Evolutionary conservation across 2,329 filamentous ascomycete species (phyloP).

Genomic region (Phialocephala subalpina): DNA sequence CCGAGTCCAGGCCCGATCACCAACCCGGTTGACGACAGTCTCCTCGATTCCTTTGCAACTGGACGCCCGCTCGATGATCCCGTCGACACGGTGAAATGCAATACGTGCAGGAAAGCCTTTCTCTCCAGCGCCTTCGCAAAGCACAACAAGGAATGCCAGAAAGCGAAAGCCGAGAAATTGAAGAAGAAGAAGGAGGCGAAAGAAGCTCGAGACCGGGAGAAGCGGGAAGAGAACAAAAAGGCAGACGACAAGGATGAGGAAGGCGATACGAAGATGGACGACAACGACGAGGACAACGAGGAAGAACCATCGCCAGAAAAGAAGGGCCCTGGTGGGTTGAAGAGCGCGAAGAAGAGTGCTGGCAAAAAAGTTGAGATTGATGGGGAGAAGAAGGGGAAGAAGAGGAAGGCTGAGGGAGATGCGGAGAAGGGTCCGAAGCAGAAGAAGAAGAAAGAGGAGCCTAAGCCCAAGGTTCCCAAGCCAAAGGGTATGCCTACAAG

Average conservation of each 20-base stretch:
- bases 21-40: slow-evolving; percentile 76
- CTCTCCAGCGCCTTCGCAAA: slow-evolving; percentile 76
- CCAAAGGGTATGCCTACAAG: slow-evolving; percentile 68
- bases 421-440: slow-evolving; percentile 84
- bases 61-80: slow-evolving; percentile 83
- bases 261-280: slow-evolving; percentile 46
- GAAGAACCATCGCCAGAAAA: slow-evolving; percentile 50
- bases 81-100: slow-evolving; percentile 84
- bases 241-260: slow-evolving; percentile 43
- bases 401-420: slow-evolving; percentile 78
- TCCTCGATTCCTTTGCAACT: slow-evolving; percentile 81
- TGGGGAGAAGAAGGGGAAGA: slow-evolving; percentile 71
- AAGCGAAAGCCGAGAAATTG: slow-evolving; percentile 56
- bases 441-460: slow-evolving; percentile 96
- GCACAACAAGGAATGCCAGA: slow-evolving; percentile 85
- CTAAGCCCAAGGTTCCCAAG: slow-evolving; percentile 83
- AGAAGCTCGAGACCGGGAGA: slow-evolving; percentile 48
- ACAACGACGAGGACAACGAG: slow-evolving; percentile 53
- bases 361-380: slow-evolving; percentile 71
- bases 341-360: slow-evolving; percentile 67
- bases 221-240: slow-evolving; percentile 47
- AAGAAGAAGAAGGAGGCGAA: slow-evolving; percentile 47
- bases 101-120: slow-evolving; percentile 92
- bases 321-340: slow-evolving; percentile 46
- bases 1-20: slow-evolving; percentile 63